phyloP scores from a whole-genome alignment of 345 rosid genomes.

The Hibiscus syriacus region DNA sequence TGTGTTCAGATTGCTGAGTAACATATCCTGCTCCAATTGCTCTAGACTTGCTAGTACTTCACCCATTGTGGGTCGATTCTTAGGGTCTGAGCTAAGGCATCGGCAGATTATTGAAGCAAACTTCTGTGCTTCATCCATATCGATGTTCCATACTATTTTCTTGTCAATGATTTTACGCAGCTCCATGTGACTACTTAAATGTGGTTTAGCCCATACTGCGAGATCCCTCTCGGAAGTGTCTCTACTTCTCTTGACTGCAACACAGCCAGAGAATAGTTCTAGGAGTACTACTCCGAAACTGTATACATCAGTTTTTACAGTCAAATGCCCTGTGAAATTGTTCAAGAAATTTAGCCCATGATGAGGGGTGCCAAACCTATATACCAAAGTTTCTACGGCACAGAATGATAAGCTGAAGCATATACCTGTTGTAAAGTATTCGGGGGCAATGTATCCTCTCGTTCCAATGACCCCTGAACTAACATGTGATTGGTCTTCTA shows the following conservation, averaged over 20 bases:
- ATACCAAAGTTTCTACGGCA: background rate
- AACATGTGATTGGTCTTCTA: slow-evolving; percentile 16
- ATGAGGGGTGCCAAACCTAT: background rate
- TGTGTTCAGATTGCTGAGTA: background rate
- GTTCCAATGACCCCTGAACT: slow-evolving; percentile 37
- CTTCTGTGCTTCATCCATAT: slow-evolving; percentile 21
- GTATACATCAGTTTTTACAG: slow-evolving; percentile 23
- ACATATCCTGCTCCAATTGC: slow-evolving; percentile 10
- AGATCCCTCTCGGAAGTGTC: slow-evolving; percentile 8
- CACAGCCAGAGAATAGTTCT: slow-evolving; percentile 24
- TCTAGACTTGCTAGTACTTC: slow-evolving; percentile 18
- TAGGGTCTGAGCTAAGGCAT: slow-evolving; percentile 21
- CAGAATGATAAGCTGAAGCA: background rate
- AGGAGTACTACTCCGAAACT: slow-evolving; percentile 35
- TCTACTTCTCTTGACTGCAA: slow-evolving; percentile 14
- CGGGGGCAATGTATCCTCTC: slow-evolving; percentile 42
- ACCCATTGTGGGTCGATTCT: slow-evolving; percentile 21
- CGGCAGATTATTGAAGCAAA: slow-evolving; percentile 17
- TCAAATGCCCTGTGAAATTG: slow-evolving; percentile 19
- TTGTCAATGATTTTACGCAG: slow-evolving; percentile 20
- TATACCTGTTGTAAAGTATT: slow-evolving; percentile 40
- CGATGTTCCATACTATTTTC: slow-evolving; percentile 20
- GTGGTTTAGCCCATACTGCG: slow-evolving; percentile 18
- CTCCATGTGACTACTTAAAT: slow-evolving; percentile 13
- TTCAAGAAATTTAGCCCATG: background rate